Conservation (phyloP, 257 asterid species). For the Plantago major region DNA sequence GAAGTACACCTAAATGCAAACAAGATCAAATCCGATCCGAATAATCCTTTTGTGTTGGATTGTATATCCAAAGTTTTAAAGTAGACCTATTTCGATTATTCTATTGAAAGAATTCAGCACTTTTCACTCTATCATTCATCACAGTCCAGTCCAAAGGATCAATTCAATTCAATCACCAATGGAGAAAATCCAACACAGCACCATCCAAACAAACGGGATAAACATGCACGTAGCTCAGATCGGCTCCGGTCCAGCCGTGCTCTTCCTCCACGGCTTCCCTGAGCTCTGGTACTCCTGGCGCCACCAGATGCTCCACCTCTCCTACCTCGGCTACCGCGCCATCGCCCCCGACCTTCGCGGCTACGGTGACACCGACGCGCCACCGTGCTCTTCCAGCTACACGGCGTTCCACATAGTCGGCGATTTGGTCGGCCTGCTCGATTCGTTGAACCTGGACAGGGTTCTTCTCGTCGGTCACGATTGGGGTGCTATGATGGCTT, state of each 20-base stretch:
- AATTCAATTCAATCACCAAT: slow-evolving; percentile 13
- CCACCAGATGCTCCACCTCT: slow-evolving; percentile 75
- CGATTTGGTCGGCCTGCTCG: slow-evolving; percentile 63
- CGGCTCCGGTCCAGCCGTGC: slow-evolving; percentile 77
- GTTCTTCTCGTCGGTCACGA: slow-evolving; percentile 92
- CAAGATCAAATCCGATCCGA: too few species aligned
- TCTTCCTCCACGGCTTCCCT: slow-evolving; percentile 90
- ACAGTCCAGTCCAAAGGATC: too few species aligned
- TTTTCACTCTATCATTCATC: too few species aligned
- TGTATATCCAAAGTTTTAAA: too few species aligned
- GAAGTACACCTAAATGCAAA: too few species aligned
- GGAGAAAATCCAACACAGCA: slow-evolving; percentile 70
- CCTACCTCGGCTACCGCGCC: slow-evolving; percentile 74
- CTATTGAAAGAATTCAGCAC: too few species aligned
- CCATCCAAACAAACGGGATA: slow-evolving; percentile 51
- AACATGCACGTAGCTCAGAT: slow-evolving; percentile 86
- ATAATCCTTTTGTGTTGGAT: too few species aligned
- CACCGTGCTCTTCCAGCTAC: slow-evolving; percentile 60
- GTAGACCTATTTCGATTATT: too few species aligned
- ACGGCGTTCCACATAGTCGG: slow-evolving; percentile 71
- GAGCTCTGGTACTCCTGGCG: slow-evolving; percentile 99
- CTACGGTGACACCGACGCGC: slow-evolving; percentile 85
- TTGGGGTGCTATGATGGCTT: slow-evolving; percentile 87
- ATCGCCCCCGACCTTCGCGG: slow-evolving; percentile 97
- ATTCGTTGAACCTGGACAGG: slow-evolving; percentile 46